Percentiles rank a stretch among this genome's conserved stretches.
Evolutionary conservation across 768 basidiomycete genomes (phyloP).

Genomic region (Tulasnella sp.): DNA sequence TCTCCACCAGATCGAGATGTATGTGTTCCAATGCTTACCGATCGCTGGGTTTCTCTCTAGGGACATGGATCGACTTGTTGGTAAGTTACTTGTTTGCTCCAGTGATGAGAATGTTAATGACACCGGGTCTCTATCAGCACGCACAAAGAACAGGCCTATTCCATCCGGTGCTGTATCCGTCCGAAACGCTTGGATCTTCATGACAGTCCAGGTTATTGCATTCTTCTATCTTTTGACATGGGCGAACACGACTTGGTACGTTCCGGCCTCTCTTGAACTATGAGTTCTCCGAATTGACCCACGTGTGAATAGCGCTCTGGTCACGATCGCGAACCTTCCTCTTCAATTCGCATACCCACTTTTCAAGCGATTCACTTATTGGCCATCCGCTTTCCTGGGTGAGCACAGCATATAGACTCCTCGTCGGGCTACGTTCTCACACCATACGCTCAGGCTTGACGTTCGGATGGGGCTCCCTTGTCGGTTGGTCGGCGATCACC

Average conservation of each 20-base stretch:
- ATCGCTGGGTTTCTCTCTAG: background rate
- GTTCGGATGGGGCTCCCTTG: conserved; percentile 4
- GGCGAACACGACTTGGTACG: background rate
- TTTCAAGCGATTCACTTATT: conserved; percentile 4
- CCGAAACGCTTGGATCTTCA: conserved; percentile 30
- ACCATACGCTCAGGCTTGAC: background rate
- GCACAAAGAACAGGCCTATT: conserved; percentile 38
- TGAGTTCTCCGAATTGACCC: background rate
- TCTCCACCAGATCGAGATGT: background rate
- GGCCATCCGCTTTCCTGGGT: conserved; percentile 9
- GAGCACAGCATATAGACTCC: background rate
- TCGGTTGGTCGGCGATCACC: conserved; percentile 7
- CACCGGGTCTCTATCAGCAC: conserved; percentile 26
- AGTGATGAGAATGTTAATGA: background rate
- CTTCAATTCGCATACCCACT: conserved; percentile 7
- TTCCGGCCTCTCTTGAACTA: background rate
- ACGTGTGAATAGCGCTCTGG: background rate
- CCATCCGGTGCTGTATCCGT: conserved; percentile 40
- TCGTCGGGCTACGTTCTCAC: background rate
- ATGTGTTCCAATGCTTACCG: background rate
- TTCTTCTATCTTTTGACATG: conserved; percentile 30
- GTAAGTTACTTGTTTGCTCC: conserved; percentile 27
- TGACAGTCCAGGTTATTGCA: conserved; percentile 32
- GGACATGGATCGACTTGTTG: conserved; percentile 41
- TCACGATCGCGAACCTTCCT: conserved; percentile 3